Percentiles rank a stretch among this genome's conserved stretches.
Evolutionary conservation across 2,329 filamentous ascomycete species (phyloP).

Genomic region (Fonsecaea pugnacius): DNA sequence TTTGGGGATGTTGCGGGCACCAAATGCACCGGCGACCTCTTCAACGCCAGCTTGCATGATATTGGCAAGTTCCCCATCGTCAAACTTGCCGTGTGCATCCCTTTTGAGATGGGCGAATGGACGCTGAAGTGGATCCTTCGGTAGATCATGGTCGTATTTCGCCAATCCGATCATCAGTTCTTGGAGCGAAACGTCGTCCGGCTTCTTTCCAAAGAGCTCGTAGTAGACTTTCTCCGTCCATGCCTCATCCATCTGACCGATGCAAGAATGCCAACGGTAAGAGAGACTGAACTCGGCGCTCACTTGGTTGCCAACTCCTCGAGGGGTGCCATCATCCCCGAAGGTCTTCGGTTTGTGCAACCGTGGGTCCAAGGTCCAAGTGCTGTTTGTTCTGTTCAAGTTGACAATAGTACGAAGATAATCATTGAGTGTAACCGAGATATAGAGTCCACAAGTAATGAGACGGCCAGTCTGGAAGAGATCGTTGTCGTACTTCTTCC

Average conservation of each 20-base stretch:
- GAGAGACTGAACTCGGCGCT: slow-evolving; percentile 87
- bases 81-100: slow-evolving; percentile 68
- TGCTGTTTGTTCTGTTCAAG: slow-evolving; percentile 71
- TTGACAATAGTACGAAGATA: slow-evolving; percentile 80
- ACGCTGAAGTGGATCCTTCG: slow-evolving; percentile 69
- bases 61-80: slow-evolving; percentile 75
- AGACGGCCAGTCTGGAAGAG: slow-evolving; percentile 78
- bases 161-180: slow-evolving; percentile 68
- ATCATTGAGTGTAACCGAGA: slow-evolving; percentile 67
- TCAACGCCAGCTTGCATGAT: slow-evolving; percentile 72
- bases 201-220: slow-evolving; percentile 64
- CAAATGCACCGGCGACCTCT: slow-evolving; percentile 69
- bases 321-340: slow-evolving; percentile 63
- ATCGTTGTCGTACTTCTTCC: slow-evolving; percentile 75
- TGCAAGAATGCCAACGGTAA: slow-evolving; percentile 84
- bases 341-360: slow-evolving; percentile 65
- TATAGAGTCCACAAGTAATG: slow-evolving; percentile 75
- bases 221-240: slow-evolving; percentile 77
- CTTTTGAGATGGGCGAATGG: slow-evolving; percentile 70
- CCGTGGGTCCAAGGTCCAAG: slow-evolving; percentile 80
- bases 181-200: slow-evolving; percentile 59
- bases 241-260: slow-evolving; percentile 73
- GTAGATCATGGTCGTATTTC: slow-evolving; percentile 65
- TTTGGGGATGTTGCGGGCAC: slow-evolving; percentile 73
- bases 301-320: slow-evolving; percentile 78